Base-by-base conservation (phyloP, 2,329 filamentous ascomycete species). In the Seiridium unicorne region DNA sequence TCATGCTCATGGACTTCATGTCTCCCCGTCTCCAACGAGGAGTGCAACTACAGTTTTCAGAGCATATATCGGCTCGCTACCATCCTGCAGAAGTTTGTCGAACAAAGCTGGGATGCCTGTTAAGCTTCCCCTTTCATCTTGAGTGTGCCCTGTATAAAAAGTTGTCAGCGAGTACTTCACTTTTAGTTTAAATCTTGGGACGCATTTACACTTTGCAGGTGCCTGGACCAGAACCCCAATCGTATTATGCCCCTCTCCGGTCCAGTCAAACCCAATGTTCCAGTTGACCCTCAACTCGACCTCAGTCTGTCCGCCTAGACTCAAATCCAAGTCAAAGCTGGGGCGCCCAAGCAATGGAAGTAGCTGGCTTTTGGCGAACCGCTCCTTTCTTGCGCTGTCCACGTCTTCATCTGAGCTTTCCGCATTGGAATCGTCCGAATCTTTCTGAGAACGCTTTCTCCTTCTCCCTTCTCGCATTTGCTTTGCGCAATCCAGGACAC, bases 241-340 rank as follows among this genome's bases (percentile, higher is more conserved):
- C 49, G 77, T 77, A 64, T 83, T 90, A 66, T 83, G 81, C 4
- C 86, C 88, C 68, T 91, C 89, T 5, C 89, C 89, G 0, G 88
- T 88, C 89, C 88, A 91, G 71, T 91, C 89, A 67, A 91, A 90
- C 2, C 74, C 73, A 48, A 90, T 86, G 51, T 73, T 77, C 89
- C 89, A 92, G 60, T 81, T 77, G 1, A 91, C 74, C 34, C 84
- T 80, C 4, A 87, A 59, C 75, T 65, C 63, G 10, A 68, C 68
- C 3, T 65, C 62, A 7, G 65, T 60, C n/a, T 56, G 62, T 1
- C 44, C 57, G 13, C 51, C 35, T 7, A 26, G n/a, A 31, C 80
- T 68, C 5, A 83, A 63, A 0, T 76, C 72, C 1, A 86, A 62
- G 40, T 83, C 78, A 11, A 81, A 76, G 34, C 73, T 73, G n/a